Conservation (phyloP, 768 basidiomycete genomes). For the Crucibulum laeve region DNA sequence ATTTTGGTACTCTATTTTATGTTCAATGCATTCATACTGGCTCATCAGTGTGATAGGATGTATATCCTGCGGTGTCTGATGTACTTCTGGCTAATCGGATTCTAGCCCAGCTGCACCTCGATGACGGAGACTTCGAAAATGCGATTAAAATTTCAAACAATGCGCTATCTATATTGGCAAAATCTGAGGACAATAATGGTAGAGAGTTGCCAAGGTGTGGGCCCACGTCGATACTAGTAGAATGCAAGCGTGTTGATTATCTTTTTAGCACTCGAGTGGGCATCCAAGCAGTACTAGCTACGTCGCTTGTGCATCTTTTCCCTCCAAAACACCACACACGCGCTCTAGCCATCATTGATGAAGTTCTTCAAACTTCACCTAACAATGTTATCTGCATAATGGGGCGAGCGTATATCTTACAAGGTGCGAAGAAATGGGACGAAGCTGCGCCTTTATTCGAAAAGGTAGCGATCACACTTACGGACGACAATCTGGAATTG, state of each 20-base stretch:
- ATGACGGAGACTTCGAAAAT: constrained; percentile 70
- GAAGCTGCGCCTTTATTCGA: constrained; percentile 64
- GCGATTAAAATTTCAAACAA: constrained; percentile 68
- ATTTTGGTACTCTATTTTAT: constrained; percentile 56
- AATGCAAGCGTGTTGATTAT: background rate
- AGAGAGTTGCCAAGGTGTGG: constrained; percentile 46
- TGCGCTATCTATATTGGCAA: constrained; percentile 54
- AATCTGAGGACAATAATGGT: constrained; percentile 54
- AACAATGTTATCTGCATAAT: constrained; percentile 65
- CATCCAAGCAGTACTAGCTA: constrained; percentile 69
- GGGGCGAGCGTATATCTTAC: constrained; percentile 69
- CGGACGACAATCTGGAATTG: constrained; percentile 38
- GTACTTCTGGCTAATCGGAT: constrained; percentile 69
- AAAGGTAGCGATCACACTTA: constrained; percentile 45
- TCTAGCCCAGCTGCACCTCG: constrained; percentile 57
- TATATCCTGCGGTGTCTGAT: constrained; percentile 42
- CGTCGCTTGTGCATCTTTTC: constrained; percentile 77
- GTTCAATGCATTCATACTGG: background rate
- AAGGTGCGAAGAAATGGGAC: constrained; percentile 60
- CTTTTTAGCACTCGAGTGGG: constrained; percentile 54
- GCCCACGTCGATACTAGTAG: background rate
- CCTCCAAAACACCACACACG: constrained; percentile 87
- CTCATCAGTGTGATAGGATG: constrained; percentile 38
- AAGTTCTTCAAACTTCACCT: constrained; percentile 61
- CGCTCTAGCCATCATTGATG: constrained; percentile 70